These are phyloP conservation scores for Cucurbitaria berberidis DNA, from an alignment of 2,329 filamentous ascomycete species.

Conservation along the genomic window DNA sequence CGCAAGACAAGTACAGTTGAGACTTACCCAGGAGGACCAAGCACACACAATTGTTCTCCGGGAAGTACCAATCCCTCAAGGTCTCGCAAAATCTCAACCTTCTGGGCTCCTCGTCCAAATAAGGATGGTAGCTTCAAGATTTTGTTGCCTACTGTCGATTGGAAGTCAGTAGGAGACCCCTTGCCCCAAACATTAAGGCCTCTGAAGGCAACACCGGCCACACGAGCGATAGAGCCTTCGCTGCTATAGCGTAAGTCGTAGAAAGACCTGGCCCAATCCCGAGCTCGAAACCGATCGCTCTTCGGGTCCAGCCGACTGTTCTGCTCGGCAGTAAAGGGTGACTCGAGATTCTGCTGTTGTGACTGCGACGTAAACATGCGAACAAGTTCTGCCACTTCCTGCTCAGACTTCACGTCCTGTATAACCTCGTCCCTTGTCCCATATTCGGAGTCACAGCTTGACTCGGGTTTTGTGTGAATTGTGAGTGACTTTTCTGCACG, in stretches of 20 bases:
- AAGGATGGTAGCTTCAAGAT: slow-evolving; percentile 65
- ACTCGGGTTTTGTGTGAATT: slow-evolving; percentile 5
- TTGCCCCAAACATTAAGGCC: slow-evolving; percentile 70
- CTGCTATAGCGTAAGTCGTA: slow-evolving; percentile 52
- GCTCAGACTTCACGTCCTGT: slow-evolving; percentile 16
- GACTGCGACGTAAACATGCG: slow-evolving; percentile 48
- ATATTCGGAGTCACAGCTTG: slow-evolving; percentile 17
- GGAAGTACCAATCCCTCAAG: slow-evolving; percentile 71
- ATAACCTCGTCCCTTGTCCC: slow-evolving; percentile 1
- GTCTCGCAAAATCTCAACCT: slow-evolving; percentile 69
- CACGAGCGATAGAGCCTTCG: slow-evolving; percentile 58
- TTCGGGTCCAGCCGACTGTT: slow-evolving; percentile 51
- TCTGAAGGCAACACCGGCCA: slow-evolving; percentile 67
- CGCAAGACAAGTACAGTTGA: background rate
- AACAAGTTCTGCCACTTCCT: slow-evolving; percentile 42
- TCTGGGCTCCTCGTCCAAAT: slow-evolving; percentile 54
- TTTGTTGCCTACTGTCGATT: slow-evolving; percentile 68
- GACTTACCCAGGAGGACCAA: slow-evolving; percentile 65
- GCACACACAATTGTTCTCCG: slow-evolving; percentile 75
- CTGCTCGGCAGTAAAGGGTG: slow-evolving; percentile 41
- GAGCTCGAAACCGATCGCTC: slow-evolving; percentile 51
- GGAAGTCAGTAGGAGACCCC: slow-evolving; percentile 69
- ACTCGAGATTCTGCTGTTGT: slow-evolving; percentile 41
- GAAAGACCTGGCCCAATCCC: slow-evolving; percentile 54
- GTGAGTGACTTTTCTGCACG: background rate